Percentiles rank a stretch among this genome's conserved stretches.
Conservation (phyloP, 2,329 filamentous ascomycete species). For the Parasarocladium wereldwijsianum region DNA sequence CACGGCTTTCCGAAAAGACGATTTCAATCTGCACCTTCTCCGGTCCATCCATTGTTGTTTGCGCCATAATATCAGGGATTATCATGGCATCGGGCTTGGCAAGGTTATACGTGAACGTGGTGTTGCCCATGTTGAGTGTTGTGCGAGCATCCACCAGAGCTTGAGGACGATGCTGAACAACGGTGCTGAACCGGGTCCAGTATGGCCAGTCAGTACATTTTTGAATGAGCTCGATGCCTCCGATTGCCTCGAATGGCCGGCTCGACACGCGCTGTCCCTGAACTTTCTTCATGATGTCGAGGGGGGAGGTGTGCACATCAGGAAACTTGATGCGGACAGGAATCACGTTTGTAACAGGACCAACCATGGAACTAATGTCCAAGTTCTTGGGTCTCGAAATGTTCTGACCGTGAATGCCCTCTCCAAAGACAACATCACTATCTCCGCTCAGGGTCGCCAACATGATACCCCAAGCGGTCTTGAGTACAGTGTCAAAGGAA, state of each 20-base stretch:
- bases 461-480: constrained; percentile 42
- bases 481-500: constrained; percentile 36
- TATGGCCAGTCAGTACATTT: constrained; percentile 38
- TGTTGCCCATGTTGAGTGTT: constrained; percentile 28
- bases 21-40: constrained; percentile 26
- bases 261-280: constrained; percentile 32
- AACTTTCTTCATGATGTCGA: constrained; percentile 32
- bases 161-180: constrained; percentile 32
- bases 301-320: constrained; percentile 25
- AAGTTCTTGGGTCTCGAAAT: constrained; percentile 27
- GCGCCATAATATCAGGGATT: constrained; percentile 29
- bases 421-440: constrained; percentile 41
- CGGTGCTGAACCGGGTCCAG: constrained; percentile 38
- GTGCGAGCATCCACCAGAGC: constrained; percentile 18
- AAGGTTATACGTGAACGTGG: constrained; percentile 28
- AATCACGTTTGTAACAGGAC: constrained; percentile 30
- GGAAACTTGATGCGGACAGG: constrained; percentile 34
- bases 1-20: constrained; percentile 28
- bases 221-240: constrained; percentile 34
- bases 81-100: constrained; percentile 25
- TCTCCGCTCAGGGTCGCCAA: constrained; percentile 33
- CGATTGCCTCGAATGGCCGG: constrained; percentile 34
- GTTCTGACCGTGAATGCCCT: constrained; percentile 33
- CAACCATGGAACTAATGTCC: constrained; percentile 38
- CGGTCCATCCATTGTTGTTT: constrained; percentile 22